Base-by-base conservation (phyloP, 2,329 filamentous ascomycete species). In the Coniochaeta prunicola region DNA sequence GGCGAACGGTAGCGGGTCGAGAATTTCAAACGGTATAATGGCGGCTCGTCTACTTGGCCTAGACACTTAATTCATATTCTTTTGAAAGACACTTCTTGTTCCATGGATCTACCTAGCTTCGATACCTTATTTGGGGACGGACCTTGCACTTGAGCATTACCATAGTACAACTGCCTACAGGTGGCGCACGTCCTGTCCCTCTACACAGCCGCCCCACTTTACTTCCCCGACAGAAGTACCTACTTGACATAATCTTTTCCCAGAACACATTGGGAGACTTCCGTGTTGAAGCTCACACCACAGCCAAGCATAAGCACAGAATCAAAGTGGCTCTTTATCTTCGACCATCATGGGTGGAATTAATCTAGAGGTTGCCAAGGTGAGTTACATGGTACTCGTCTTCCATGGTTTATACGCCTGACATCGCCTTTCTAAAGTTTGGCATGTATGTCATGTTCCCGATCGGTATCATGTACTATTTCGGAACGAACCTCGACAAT, bases 401-500 rank as follows among this genome's bases (percentile, higher is more conserved):
- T 13, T 12, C 6, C 56, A 31, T n/a, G 53, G 6, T 40, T 58
- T 19, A 30, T 30, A 21, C 57, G 53, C 24, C 45, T 59, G 26
- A n/a, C 34, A 30, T 45, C 1, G 24, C 53, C 26, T 33, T 17
- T 42, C 15, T 21, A 33, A 7, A 59, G 93, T 99, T 99, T 74
- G 92, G 93, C 78, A 90, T 96, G 83, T 99, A 99, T 79, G 88
- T 99, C 78, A 88, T 97, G 83, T 99, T 99, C 77, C 94, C 94
- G 19, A 97, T 99, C 69, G 92, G 91, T 67, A 92, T 94, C 80
- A 99, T 99, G 94, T 97, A 96, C 82, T 99, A 99, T 80, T 99
- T 97, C 75, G 94, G 94, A 71, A 96, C 92, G 59, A 99, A 99
- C 75, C 90, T 99, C 71, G 94, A 99, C 76, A 83, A 88, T 65